phyloP scores from a whole-genome alignment of 2,329 filamentous ascomycete genomes.

The Hypocrella siamensis region DNA sequence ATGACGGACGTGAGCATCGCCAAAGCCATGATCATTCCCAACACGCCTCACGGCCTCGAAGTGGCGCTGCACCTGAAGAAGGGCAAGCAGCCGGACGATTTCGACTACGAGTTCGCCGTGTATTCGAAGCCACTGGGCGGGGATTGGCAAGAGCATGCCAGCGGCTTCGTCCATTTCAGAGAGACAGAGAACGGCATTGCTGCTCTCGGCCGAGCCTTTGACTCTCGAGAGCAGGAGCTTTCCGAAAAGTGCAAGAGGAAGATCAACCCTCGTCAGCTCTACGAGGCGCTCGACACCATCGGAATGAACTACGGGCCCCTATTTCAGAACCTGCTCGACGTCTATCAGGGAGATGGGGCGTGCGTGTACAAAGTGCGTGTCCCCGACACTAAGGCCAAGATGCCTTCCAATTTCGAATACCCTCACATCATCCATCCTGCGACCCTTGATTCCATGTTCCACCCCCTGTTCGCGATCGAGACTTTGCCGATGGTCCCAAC shows the following conservation, averaged over 20 bases:
- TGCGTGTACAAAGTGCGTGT: constrained; percentile 24
- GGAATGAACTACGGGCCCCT: constrained; percentile 35
- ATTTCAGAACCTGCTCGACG: constrained; percentile 30
- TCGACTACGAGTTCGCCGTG: constrained; percentile 22
- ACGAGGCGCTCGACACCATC: constrained; percentile 31
- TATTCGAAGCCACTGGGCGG: constrained; percentile 26
- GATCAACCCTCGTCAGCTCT: constrained; percentile 28
- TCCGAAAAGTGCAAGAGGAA: constrained; percentile 14
- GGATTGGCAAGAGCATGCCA: constrained; percentile 27
- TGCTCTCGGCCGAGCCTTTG: constrained; percentile 7
- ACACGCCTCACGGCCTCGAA: constrained; percentile 30
- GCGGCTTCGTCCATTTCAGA: constrained; percentile 15
- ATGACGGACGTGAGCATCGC: constrained; percentile 29
- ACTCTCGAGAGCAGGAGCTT: constrained; percentile 9
- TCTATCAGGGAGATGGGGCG: constrained; percentile 14
- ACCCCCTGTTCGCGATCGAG: constrained; percentile 31
- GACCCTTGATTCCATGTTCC: constrained; percentile 40
- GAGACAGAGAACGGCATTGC: constrained; percentile 9
- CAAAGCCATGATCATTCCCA: constrained; percentile 35
- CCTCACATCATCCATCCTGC: constrained; percentile 40
- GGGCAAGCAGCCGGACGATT: constrained; percentile 1
- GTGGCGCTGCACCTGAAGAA: constrained; percentile 28
- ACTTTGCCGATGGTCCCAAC: constrained; percentile 33
- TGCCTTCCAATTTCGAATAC: constrained; percentile 38
- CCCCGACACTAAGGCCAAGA: constrained; percentile 32